Evolutionary conservation across 495 filamentous ascomycete species (phyloP), one percentile per base, ranked within the genome.

Genomic region (Aspergillus heteromorphus): DNA sequence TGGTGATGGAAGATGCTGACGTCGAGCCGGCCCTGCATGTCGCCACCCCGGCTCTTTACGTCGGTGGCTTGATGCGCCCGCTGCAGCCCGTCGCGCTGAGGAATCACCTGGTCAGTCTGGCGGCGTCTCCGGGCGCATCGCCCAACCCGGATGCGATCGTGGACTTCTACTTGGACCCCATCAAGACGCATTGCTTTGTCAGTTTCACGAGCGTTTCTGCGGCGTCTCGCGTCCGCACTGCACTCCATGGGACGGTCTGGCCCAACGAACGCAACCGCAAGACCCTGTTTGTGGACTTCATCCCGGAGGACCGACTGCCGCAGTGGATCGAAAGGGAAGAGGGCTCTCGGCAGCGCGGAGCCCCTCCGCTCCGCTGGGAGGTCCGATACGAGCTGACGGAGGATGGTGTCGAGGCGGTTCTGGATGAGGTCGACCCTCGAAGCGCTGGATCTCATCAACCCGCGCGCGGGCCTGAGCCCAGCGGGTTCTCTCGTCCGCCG

Each of bases 11-110:
- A 48, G 82, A 78, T 52, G 72, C 54, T 21, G 56, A 74, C 19
- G 77, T 87, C 25, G 73, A 75, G 42, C 86, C 91, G 10, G 83
- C 92, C 4, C 69, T 87, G 21, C 93, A 97, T 72, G 82, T 87
- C 10, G 90, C 90, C 2, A 98, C 93, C 6, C 66, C 86, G 29
- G 84, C 89, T 38, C 75, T 98, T 45, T 98, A 97, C 73, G 95
- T 98, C 62, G 86, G 87, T 61, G 83, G 95, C 59, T 80, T 98
- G 42, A 91, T 95, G 84, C 83, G 93, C 40, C 93, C 93, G 14
- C 76, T 98, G 8, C 87, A 87, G 56, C 79, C 81, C 2, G 62
- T 62, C 5, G 65, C 71, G 1, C 78, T 98, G 6, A 80, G 80
- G 51, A 76, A 78, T 0, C 85, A 96, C 61, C 72, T 98, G 19